These are phyloP conservation scores for Petrea volubilis DNA, from an alignment of 257 asterid genomes.

Conservation along the genomic window DNA sequence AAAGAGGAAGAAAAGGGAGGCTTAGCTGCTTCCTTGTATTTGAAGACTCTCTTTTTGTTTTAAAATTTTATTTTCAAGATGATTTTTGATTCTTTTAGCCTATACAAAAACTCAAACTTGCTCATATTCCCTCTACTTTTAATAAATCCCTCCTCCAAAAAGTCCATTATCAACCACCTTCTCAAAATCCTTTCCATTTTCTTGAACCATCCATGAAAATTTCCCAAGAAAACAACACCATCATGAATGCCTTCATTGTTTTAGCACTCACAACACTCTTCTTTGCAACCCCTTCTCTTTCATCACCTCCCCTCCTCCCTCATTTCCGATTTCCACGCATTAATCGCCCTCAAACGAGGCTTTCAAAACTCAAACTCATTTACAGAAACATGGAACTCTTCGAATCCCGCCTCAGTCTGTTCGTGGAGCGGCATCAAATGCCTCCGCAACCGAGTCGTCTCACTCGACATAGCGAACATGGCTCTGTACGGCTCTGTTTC, in stretches of 20 bases:
- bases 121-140: conserved; percentile 64
- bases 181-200: conserved; percentile 44
- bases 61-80: conserved; percentile 20
- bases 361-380: conserved; percentile 42
- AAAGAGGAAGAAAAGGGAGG: conserved; percentile 46
- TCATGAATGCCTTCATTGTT: conserved; percentile 43
- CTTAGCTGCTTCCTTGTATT: conserved; percentile 76
- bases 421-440: conserved; percentile 81
- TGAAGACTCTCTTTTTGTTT: conserved; percentile 56
- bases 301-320: conserved; percentile 60
- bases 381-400: conserved; percentile 58
- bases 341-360: conserved; percentile 55
- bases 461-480: conserved; percentile 66
- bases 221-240: conserved; percentile 38
- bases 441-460: conserved; percentile 53
- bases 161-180: conserved; percentile 32
- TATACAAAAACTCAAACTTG: conserved; percentile 37
- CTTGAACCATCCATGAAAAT: conserved; percentile 45
- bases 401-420: conserved; percentile 61
- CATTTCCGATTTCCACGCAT: conserved; percentile 60
- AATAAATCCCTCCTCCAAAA: conserved; percentile 39
- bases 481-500: conserved; percentile 77
- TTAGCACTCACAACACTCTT: conserved; percentile 40
- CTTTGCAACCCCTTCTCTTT: conserved; percentile 33
- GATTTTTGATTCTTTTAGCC: conserved; percentile 67